Evolutionary conservation across 768 basidiomycete genomes (phyloP).

Genomic region (Hypsizygus marmoreus): DNA sequence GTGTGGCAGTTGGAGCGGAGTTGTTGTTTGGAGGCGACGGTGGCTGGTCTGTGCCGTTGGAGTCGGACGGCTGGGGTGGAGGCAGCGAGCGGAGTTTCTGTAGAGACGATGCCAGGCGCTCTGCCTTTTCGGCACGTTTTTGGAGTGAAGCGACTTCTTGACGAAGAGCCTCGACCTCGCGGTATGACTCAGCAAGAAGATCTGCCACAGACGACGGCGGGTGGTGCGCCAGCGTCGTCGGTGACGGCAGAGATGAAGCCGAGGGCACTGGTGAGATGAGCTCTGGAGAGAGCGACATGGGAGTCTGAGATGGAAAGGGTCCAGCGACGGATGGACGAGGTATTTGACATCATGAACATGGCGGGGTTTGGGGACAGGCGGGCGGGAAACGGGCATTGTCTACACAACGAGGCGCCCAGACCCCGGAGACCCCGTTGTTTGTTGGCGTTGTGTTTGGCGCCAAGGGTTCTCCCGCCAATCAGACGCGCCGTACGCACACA

Average conservation of each 20-base stretch:
- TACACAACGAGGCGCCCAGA: too few species aligned
- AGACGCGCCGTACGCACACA: too few species aligned
- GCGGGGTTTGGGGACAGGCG: background rate
- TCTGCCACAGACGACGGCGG: slow-evolving; percentile 56
- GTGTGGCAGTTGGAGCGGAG: slow-evolving; percentile 11
- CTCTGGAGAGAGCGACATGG: slow-evolving; percentile 15
- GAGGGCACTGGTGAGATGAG: background rate
- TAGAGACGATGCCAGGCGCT: slow-evolving; percentile 37
- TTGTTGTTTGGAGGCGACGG: slow-evolving; percentile 17
- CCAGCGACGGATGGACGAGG: too few species aligned
- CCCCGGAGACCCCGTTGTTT: too few species aligned
- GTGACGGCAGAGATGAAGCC: background rate
- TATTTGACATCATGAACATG: too few species aligned
- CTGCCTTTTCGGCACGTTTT: slow-evolving; percentile 57
- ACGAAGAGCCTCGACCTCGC: slow-evolving; percentile 52
- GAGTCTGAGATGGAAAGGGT: slow-evolving; percentile 1
- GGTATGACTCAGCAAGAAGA: slow-evolving; percentile 55
- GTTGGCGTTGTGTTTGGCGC: too few species aligned
- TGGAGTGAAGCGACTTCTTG: slow-evolving; percentile 43
- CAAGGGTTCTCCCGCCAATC: too few species aligned
- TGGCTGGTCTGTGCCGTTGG: slow-evolving; percentile 18
- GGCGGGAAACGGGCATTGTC: background rate
- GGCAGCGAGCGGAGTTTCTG: slow-evolving; percentile 12
- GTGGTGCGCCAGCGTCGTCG: slow-evolving; percentile 5
- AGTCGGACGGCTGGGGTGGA: slow-evolving; percentile 12